Base-by-base conservation (phyloP, 2,329 filamentous ascomycete genomes). In the Lecanoromycetidae sp. region DNA sequence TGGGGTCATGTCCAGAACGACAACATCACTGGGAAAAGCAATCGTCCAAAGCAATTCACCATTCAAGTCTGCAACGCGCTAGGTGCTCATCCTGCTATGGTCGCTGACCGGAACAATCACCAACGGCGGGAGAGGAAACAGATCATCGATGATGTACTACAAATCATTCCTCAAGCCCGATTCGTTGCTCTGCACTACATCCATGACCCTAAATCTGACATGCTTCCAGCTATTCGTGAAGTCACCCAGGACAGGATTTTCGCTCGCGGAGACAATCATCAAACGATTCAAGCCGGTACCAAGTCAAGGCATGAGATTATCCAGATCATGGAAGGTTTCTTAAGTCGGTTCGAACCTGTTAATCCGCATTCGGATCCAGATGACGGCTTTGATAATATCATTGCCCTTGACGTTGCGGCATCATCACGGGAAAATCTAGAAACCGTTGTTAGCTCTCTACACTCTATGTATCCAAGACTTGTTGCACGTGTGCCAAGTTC, bases 1-100 rank as follows among this genome's bases (percentile, higher is more conserved):
- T 96, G 88, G 84, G 90, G 87, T 13, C 87, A 94, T 61, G 72
- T 95, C 40, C 91, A 98, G 61, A 98, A 98, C 61, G 91, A 98
- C 67, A 94, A 98, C 60, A 91, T 98, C 50, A 79, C 79, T 44
- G 86, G 80, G 53, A 82, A 84, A 61, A 74, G 70, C 55, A 76
- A 75, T 46, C 84, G 90, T 29, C 83, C 87, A 3, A 77, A 82
- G 52, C 76, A 78, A 45, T 96, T 98, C 61, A 84, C 82, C 0
- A 74, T 79, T 42, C 77, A 77, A 29, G 72, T 93, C 32, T 72
- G 82, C 43, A 74, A 79, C 20, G 64, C 77, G 45, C 71, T 95
- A 26, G 67, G 75, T 19, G 69, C 74, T 0, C 70, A 79, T 37
- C 74, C 79, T 0, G 90, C 80, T 1, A 87, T 94, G 45, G 79